Conservation (phyloP, 495 filamentous ascomycete genomes). For the Talaromyces proteolyticus region DNA sequence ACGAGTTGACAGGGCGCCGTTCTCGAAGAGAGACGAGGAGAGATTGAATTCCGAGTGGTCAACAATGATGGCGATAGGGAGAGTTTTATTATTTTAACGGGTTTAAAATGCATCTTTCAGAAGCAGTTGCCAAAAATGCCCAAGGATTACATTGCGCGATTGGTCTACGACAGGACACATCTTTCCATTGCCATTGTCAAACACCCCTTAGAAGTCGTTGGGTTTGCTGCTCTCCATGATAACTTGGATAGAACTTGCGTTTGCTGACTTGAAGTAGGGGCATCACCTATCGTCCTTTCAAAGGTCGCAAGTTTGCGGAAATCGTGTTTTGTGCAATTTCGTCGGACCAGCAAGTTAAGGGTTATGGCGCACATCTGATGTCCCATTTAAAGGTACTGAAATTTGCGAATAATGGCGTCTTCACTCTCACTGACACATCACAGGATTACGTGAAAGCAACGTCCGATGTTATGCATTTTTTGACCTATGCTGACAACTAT, state of each 20-base stretch:
- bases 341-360: constrained; percentile 97
- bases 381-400: constrained; percentile 72
- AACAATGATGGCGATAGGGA: constrained; percentile 90
- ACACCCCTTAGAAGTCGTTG: constrained; percentile 89
- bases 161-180: constrained; percentile 96
- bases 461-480: constrained; percentile 94
- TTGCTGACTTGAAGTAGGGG: constrained; percentile 48
- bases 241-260: background rate
- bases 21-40: constrained; percentile 87
- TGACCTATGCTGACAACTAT: constrained; percentile 98
- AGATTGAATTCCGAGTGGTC: constrained; percentile 96
- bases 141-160: constrained; percentile 94
- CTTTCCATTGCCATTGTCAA: constrained; percentile 96
- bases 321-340: constrained; percentile 99
- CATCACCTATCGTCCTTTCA: constrained; percentile 96
- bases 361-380: constrained; percentile 97
- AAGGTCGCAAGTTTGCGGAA: constrained; percentile 88
- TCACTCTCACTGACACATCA: constrained; percentile 10
- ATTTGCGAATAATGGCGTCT: background rate
- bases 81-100: constrained; percentile 90
- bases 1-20: constrained; percentile 64
- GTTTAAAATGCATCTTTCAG: constrained; percentile 96
- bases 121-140: constrained; percentile 99
- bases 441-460: constrained; percentile 95
- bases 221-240: constrained; percentile 28